Evolutionary conservation across 805 yeast genomes (phyloP).

Genomic region (Priceomyces haplophilus): DNA sequence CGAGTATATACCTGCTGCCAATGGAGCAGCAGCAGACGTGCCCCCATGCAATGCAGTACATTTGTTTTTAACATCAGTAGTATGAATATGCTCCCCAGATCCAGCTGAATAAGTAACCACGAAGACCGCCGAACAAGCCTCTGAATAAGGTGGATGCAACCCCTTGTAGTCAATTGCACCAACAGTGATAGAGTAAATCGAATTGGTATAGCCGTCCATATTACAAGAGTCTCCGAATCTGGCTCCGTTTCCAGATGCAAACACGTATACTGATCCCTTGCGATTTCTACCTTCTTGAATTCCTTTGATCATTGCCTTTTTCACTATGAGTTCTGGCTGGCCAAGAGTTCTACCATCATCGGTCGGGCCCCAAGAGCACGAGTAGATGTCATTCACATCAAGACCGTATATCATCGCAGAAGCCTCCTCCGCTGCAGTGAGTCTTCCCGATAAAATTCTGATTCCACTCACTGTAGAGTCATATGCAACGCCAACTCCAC

Average conservation of each 20-base stretch:
- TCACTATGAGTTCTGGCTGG: conserved; percentile 76
- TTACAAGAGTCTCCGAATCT: conserved; percentile 83
- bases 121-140: conserved; percentile 91
- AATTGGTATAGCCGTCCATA: conserved; percentile 95
- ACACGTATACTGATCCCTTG: conserved; percentile 86
- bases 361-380: conserved; percentile 98
- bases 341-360: conserved; percentile 88
- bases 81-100: conserved; percentile 81
- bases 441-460: conserved; percentile 76
- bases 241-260: conserved; percentile 96
- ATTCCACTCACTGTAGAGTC: conserved; percentile 84
- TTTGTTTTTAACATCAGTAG: conserved; percentile 69
- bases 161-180: conserved; percentile 91
- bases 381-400: conserved; percentile 86
- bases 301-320: conserved; percentile 81
- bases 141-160: conserved; percentile 84
- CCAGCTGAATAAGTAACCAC: conserved; percentile 93
- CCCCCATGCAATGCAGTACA: conserved; percentile 88
- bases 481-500: conserved; percentile 98
- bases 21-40: conserved; percentile 97
- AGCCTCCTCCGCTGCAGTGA: conserved; percentile 88
- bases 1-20: conserved; percentile 94
- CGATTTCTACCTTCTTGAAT: conserved; percentile 74
- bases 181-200: conserved; percentile 90
- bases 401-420: conserved; percentile 76